Evolutionary conservation across 177 flowering plant genomes (phyloP), one percentile per base, ranked within the genome.

Genomic region (Vitis hybrid): DNA sequence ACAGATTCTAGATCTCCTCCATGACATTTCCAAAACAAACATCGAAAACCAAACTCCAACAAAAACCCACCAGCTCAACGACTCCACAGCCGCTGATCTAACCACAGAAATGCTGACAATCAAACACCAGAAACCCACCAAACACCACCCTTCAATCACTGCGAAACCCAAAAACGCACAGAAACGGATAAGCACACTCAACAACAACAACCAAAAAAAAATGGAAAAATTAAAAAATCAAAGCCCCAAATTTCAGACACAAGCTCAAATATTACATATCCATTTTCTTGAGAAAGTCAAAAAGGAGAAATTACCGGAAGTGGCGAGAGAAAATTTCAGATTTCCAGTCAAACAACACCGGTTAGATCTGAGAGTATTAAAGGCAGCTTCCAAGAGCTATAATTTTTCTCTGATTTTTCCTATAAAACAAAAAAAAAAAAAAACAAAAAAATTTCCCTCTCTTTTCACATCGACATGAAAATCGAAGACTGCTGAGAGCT

Each of bases 1-100:
- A 32, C 4, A 61, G 52, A 21, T 18, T 70, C 59, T 64, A 73
- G 70, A 79, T 83, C 79, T 79, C 46, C 72, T 51, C 77, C 78
- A 77, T 27, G 72, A 68, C 17, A 66, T 48, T 66, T 67, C 70
- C 64, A 70, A 69, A 60, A 32, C 60, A 8, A 64, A 18, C 69
- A 71, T 52, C n/a, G 18, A 68, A 71, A 48, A 3, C 10, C 5
- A 57, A 60, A 51, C 5, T 56, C 49, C 30, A 54, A 11, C 6
- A 30, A 14, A 66, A 30, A 14, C n/a, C 46, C 35, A 30, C 30
- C 46, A 62, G 18, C 32, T 51, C 60, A 32, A 40, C 46, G 46
- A 40, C 46, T 40, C 46, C 46, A 40, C 46, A 7, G 46, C 46
- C 46, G 9, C 46, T 40, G 9, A 40, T 40, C 46, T 7, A 40